Conservation (phyloP, 352 stramenopile genomes). For the Blastocystis sp. region DNA sequence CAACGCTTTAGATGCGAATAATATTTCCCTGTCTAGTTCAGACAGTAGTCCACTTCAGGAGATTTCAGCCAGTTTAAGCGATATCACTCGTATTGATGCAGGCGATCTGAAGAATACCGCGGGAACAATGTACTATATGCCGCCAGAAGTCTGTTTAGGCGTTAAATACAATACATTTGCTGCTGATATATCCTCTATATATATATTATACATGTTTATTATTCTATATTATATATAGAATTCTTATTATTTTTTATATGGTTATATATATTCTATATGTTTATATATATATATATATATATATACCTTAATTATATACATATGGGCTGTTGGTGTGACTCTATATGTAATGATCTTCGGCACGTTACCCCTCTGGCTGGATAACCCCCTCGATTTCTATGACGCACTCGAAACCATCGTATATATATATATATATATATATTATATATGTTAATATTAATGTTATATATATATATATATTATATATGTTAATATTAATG, state of each 20-base stretch:
- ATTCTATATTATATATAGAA: too few species aligned
- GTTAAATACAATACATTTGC: conserved; percentile 60
- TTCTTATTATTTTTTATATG: conserved; percentile 44
- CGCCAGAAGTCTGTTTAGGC: conserved; percentile 60
- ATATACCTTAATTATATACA: too few species aligned
- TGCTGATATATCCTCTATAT: conserved; percentile 57
- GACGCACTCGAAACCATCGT: conserved; percentile 21
- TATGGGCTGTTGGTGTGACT: conserved; percentile 66
- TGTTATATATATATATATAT: too few species aligned
- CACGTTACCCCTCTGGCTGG: conserved; percentile 15
- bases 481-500: too few species aligned
- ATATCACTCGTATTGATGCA: conserved; percentile 55
- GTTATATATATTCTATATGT: too few species aligned
- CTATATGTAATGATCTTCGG: conserved; percentile 63
- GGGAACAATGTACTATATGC: conserved; percentile 41
- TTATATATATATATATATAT: too few species aligned
- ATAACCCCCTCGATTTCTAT: conserved; percentile 30
- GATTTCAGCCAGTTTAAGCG: conserved; percentile 47
- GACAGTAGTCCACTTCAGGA: too few species aligned
- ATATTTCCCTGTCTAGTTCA: too few species aligned
- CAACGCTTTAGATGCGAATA: too few species aligned
- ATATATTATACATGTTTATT: too few species aligned
- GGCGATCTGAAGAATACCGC: conserved; percentile 20
- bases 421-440: too few species aligned
- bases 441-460: too few species aligned